Evolutionary conservation across 805 yeast species (phyloP).

Genomic region (Wickerhamomyces queroliae): DNA sequence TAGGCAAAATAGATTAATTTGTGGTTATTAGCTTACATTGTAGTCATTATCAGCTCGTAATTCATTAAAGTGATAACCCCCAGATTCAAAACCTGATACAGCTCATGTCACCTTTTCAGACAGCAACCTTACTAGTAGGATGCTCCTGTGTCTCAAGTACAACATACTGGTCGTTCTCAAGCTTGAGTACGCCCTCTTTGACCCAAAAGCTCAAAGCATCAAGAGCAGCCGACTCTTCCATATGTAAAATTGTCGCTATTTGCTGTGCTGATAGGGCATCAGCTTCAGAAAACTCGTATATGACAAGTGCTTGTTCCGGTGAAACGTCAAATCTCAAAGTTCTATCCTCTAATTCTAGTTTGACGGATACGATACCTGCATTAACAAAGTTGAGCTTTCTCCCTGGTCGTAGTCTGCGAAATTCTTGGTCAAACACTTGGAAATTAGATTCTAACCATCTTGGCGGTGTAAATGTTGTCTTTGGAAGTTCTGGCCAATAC

Average conservation of each 20-base stretch:
- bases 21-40: too few relatives aligned
- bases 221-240: conserved; percentile 35
- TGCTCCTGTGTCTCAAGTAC: conserved; percentile 7
- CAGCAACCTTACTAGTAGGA: too few relatives aligned
- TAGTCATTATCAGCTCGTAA: too few relatives aligned
- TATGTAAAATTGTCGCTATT: conserved; percentile 30
- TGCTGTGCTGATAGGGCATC: conserved; percentile 25
- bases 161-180: conserved; percentile 14
- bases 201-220: conserved; percentile 58
- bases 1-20: background rate
- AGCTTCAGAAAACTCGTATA: conserved; percentile 37
- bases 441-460: conserved; percentile 33
- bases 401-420: conserved; percentile 42
- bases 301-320: conserved; percentile 66
- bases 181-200: conserved; percentile 42
- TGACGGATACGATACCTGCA: conserved; percentile 57
- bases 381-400: conserved; percentile 51
- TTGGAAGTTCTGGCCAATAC: conserved; percentile 64
- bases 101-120: conserved; percentile 1
- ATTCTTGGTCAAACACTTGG: conserved; percentile 38
- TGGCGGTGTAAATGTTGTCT: conserved; percentile 37
- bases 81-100: conserved; percentile 7
- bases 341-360: conserved; percentile 48
- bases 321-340: conserved; percentile 40
- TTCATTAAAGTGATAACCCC: too few relatives aligned